phyloP scores from a whole-genome alignment of 257 asterid genomes.

The Petunia axillaris region DNA sequence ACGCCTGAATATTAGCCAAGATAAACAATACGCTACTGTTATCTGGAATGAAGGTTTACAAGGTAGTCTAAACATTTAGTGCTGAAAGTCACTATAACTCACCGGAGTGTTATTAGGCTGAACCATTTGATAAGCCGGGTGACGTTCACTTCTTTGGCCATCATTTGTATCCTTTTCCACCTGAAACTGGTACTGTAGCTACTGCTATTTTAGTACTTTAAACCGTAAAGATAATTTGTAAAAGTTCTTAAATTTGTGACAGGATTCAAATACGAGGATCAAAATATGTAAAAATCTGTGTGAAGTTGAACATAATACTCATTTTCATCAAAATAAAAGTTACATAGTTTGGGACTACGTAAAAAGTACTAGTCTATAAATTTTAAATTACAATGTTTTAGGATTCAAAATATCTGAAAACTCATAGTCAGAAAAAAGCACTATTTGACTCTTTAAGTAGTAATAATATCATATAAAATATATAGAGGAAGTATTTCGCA shows the following conservation, averaged over 20 bases:
- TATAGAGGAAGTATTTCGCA: background rate
- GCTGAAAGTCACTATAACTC: constrained; percentile 19
- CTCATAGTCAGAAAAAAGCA: background rate
- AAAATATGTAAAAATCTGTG: background rate
- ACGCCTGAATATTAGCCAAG: too few relatives aligned
- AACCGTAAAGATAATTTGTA: background rate
- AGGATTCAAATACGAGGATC: background rate
- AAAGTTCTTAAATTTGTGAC: background rate
- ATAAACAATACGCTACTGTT: background rate
- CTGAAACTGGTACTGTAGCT: background rate
- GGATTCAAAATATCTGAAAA: background rate
- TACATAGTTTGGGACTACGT: background rate
- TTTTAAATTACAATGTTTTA: background rate
- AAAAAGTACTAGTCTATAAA: background rate
- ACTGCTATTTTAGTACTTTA: background rate
- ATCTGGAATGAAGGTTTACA: background rate
- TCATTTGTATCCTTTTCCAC: background rate
- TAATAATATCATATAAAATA: background rate
- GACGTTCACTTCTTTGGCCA: constrained; percentile 1
- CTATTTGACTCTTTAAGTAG: background rate
- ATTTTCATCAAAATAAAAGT: background rate
- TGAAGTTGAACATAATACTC: background rate
- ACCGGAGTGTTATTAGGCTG: constrained; percentile 27
- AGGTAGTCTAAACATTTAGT: background rate
- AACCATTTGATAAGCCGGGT: constrained; percentile 21